Evolutionary conservation across 2,329 filamentous ascomycete genomes (phyloP).

Genomic region (Calonectria multiphialidica): DNA sequence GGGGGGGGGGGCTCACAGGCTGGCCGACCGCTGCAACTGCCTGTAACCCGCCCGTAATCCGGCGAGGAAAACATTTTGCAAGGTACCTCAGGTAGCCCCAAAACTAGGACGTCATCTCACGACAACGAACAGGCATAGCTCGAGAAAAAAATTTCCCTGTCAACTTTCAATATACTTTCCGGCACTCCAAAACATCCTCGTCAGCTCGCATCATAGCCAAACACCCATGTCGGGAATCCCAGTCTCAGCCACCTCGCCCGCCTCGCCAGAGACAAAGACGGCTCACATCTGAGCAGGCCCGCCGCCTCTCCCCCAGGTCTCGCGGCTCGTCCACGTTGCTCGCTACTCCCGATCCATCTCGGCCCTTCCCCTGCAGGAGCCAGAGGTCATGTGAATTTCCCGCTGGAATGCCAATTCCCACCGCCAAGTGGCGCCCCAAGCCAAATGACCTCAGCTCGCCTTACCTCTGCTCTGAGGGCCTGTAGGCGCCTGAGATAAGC

Average conservation of each 20-base stretch:
- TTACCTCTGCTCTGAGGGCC: neutral
- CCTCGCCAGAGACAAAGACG: constrained; percentile 8
- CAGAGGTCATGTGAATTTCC: constrained; percentile 39
- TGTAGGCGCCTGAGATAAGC: neutral
- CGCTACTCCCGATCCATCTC: constrained; percentile 24
- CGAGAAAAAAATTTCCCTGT: neutral
- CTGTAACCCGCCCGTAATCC: neutral
- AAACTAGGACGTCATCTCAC: neutral
- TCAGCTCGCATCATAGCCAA: constrained; percentile 14
- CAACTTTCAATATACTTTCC: constrained; percentile 3
- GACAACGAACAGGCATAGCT: neutral
- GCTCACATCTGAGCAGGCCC: constrained; percentile 18
- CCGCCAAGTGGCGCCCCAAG: neutral
- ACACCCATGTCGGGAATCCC: constrained; percentile 14
- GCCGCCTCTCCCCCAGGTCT: constrained; percentile 19
- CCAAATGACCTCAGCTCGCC: neutral
- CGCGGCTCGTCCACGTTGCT: constrained; percentile 20
- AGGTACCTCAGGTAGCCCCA: neutral
- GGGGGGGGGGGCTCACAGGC: neutral
- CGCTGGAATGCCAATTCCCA: constrained; percentile 19
- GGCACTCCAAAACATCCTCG: neutral
- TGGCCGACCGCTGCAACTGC: neutral
- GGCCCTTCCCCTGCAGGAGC: constrained; percentile 36
- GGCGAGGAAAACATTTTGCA: neutral
- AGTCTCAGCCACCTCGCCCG: constrained; percentile 14